Conservation (phyloP, 495 filamentous ascomycete species). For the Aspergillus bridgeri region DNA sequence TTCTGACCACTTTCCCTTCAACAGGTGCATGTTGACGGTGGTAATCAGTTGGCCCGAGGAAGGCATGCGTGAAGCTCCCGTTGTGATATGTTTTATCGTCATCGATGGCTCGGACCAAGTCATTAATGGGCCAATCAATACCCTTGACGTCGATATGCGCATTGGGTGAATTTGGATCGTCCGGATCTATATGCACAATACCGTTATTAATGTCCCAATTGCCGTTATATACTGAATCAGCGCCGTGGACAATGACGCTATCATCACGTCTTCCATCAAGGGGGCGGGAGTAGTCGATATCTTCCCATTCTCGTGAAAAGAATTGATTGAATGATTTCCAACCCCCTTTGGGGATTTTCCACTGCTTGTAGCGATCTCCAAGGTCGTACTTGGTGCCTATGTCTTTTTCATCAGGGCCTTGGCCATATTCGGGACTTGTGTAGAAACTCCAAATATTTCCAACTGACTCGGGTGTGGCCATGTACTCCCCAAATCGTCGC, state of each 20-base stretch:
- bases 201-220: conserved; percentile 1
- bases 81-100: not conserved
- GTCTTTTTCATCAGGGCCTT: not conserved
- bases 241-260: not conserved
- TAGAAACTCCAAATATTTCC: not conserved
- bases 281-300: not conserved
- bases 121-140: conserved; percentile 24
- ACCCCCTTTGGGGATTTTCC: too few species aligned
- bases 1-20: conserved; percentile 23
- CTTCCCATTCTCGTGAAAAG: not conserved
- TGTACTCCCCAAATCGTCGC: not conserved
- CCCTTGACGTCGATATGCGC: conserved; percentile 15
- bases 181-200: too few species aligned
- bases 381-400: too few species aligned
- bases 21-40: conserved; percentile 30
- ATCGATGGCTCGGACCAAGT: conserved; percentile 13
- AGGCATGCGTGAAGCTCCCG: conserved; percentile 27
- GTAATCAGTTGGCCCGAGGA: conserved; percentile 30
- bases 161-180: too few species aligned
- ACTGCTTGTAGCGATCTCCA: too few species aligned
- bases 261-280: not conserved
- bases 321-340: conserved; percentile 3
- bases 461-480: not conserved
- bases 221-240: not conserved
- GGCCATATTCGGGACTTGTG: not conserved